Evolutionary conservation across 768 basidiomycete species (phyloP), one percentile per base, ranked within the genome.

Genomic region (Hortiboletus flavorubellus): DNA sequence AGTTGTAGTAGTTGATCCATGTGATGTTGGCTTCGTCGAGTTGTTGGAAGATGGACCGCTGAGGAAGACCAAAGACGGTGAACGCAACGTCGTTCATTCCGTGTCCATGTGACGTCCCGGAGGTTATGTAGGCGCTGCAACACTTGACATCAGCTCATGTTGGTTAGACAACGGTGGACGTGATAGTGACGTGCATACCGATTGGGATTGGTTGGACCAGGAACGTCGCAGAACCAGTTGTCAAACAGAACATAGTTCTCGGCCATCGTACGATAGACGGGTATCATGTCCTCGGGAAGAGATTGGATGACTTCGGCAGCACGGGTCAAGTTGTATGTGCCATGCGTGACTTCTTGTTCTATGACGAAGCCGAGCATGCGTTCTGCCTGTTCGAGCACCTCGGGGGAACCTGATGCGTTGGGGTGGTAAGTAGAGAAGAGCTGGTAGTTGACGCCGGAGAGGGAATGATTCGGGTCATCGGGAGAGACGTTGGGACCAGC

Each of bases 11-110:
- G 31, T 66, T 66, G 21, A 16, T 37, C 65, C 65, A 66, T 2
- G 56, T 68, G 6, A 66, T 35, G 15, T 68, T 65, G 23, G 58
- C 50, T 23, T 66, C 65, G 26, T 66, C 66, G 44, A 66, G 60
- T 16, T 66, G 65, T 33, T 66, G 65, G 16, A 66, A 66, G 37
- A 66, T 68, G 41, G 66, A 66, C 8, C 65, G 63, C 14, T 68
- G 66, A 6, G 65, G 65, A 9, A 66, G 63, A 4, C 55, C 63
- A 49, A 62, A 66, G 18, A 53, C 14, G 0, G 40, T 2, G 52
- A 68, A 66, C 8, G 63, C 29, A 3, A 0, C 9, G 4, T 66
- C 35, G 38, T 66, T 66, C 9, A 3, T 42, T n/a, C 65, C 65
- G 16, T 68, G 65, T 6, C 65, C 65, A 15, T 66, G 8, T 3